A percentile compares a stretch with the other conserved stretches of the same genome.
phyloP scores from a whole-genome alignment of 192 early-diverging fungal species.

The Backusella morwellensis region DNA sequence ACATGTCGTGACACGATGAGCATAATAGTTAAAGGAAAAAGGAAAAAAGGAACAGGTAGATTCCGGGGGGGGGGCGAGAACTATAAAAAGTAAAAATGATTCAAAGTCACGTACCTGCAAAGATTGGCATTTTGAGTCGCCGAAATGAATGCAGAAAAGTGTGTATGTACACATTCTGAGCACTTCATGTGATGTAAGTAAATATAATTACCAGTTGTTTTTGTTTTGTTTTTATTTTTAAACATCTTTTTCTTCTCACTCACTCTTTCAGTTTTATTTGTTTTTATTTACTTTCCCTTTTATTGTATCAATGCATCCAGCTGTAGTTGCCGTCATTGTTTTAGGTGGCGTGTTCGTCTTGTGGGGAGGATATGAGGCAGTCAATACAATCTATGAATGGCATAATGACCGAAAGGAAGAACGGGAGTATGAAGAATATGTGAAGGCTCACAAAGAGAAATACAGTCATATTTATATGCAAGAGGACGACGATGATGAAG shows the following conservation, averaged over 20 bases:
- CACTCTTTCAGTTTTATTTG: not conserved
- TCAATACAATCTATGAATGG: slow-evolving; percentile 7
- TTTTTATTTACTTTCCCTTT: not conserved
- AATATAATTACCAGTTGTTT: not conserved
- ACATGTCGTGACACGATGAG: not conserved
- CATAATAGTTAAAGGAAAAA: not conserved
- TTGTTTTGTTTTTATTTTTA: not conserved
- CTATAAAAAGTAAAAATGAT: slow-evolving; percentile 6
- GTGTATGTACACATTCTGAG: not conserved
- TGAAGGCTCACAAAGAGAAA: slow-evolving; percentile 1
- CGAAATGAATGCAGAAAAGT: not conserved
- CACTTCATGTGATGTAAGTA: slow-evolving; percentile 9
- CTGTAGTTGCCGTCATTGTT: slow-evolving; percentile 12
- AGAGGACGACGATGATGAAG: slow-evolving; percentile 11
- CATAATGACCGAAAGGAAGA: slow-evolving; percentile 12
- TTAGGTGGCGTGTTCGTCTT: not conserved
- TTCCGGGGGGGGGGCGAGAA: not conserved
- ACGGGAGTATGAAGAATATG: slow-evolving; percentile 20
- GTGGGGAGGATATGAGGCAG: slow-evolving; percentile 16
- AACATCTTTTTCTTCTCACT: not conserved
- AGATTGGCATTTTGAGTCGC: not conserved
- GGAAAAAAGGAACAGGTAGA: not conserved
- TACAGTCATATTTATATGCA: not conserved
- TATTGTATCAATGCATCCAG: slow-evolving; percentile 20
- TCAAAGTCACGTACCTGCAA: slow-evolving; percentile 1